A percentile compares a stretch with the other conserved stretches of the same genome.
phyloP scores from a whole-genome alignment of 129 eudicot species.

The Flaveria robusta region DNA sequence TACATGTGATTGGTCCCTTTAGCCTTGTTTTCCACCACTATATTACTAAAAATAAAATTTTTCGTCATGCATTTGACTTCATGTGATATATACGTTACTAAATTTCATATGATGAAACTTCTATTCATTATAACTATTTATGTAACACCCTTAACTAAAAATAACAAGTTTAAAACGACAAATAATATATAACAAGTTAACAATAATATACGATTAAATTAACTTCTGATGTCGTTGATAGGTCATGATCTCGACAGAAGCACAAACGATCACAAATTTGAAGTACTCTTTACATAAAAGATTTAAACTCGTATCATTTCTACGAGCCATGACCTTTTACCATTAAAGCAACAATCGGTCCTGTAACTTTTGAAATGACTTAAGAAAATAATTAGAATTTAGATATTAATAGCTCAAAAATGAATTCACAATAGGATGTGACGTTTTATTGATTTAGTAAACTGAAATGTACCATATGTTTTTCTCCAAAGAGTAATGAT shows the following conservation, averaged over 20 bases:
- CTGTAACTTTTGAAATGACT: not conserved
- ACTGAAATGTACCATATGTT: not conserved
- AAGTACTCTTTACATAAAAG: not conserved
- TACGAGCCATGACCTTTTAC: not conserved
- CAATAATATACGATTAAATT: not conserved
- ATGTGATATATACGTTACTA: not conserved
- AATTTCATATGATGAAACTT: not conserved
- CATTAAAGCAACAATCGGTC: not conserved
- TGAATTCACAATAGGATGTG: conserved; percentile 4
- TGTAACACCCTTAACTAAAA: not conserved
- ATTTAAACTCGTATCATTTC: not conserved
- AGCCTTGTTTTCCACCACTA: conserved; percentile 28
- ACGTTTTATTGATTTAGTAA: not conserved
- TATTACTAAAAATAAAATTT: not conserved
- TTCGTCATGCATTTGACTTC: conserved; percentile 9
- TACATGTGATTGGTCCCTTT: conserved; percentile 27
- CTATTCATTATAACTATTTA: not conserved
- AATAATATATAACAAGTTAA: not conserved
- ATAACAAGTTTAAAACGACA: not conserved
- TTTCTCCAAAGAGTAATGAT: not conserved
- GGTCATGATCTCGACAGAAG: not conserved
- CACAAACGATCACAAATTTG: not conserved
- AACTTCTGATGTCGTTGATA: not conserved
- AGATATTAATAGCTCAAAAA: not conserved
- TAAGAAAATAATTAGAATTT: not conserved